A percentile compares a stretch with the other conserved stretches of the same genome.
Evolutionary conservation across 2,329 filamentous ascomycete genomes (phyloP).

Genomic region (Phyllosticta citrichinensis): DNA sequence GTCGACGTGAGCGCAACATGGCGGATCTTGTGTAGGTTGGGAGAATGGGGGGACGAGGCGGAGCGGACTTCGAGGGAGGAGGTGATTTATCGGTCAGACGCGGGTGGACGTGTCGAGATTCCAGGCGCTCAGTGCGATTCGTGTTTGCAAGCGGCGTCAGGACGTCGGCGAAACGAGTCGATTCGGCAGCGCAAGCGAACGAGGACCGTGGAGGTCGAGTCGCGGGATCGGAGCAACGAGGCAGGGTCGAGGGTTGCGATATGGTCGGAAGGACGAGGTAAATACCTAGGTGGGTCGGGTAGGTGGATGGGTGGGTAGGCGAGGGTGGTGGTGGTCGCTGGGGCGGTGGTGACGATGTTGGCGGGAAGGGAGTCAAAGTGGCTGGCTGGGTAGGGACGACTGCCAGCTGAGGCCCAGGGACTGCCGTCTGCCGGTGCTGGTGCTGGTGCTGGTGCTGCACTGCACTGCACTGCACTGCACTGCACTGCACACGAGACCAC

Average conservation of each 20-base stretch:
- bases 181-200: not conserved
- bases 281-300: not conserved
- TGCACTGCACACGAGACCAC: not conserved
- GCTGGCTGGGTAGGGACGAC: not conserved
- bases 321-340: not conserved
- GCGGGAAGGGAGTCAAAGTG: not conserved
- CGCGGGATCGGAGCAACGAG: not conserved
- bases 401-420: not conserved
- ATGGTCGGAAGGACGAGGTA: not conserved
- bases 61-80: conserved; percentile 1
- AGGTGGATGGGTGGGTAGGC: not conserved
- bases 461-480: not conserved
- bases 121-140: not conserved
- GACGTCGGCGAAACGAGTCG: not conserved
- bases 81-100: not conserved
- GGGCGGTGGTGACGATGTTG: not conserved
- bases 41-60: not conserved
- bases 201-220: not conserved
- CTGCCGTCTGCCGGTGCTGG: not conserved
- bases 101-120: not conserved
- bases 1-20: conserved; percentile 25
- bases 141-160: not conserved
- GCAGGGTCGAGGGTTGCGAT: not conserved
- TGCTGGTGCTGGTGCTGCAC: not conserved
- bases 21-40: conserved; percentile 1